These are phyloP conservation scores for Eucalyptus decipiens DNA, from an alignment of 345 rosid species.

Conservation along the genomic window DNA sequence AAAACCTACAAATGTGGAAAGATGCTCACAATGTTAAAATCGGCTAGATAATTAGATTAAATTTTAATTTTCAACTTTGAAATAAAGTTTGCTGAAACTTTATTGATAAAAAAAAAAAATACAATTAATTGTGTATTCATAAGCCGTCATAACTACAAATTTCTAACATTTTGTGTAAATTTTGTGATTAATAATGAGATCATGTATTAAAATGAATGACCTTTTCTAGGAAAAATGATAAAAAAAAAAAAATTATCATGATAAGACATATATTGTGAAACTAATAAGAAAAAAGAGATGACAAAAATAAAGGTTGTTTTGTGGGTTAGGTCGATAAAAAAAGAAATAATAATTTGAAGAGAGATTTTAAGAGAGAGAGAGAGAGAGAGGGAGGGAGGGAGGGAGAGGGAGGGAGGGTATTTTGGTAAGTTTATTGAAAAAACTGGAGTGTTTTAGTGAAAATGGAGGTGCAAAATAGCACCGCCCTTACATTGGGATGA, in stretches of 20 bases:
- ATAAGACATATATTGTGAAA: not conserved
- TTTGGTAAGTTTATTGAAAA: not conserved
- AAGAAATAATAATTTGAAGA: not conserved
- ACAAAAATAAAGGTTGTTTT: not conserved
- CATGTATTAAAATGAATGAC: not conserved
- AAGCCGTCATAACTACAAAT: not conserved
- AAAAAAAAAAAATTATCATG: not conserved
- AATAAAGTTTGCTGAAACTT: not conserved
- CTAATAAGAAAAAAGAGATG: fast-evolving
- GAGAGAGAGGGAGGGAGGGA: not conserved
- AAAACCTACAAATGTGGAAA: not conserved
- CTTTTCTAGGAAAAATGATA: not conserved
- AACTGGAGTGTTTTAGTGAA: not conserved
- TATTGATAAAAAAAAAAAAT: not conserved
- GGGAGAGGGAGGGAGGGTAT: not conserved
- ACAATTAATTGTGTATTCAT: not conserved
- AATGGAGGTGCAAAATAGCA: not conserved
- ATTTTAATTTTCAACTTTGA: not conserved
- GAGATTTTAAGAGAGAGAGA: too few relatives aligned
- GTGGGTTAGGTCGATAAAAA: not conserved
- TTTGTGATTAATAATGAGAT: not conserved
- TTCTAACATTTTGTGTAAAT: not conserved
- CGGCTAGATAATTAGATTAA: not conserved
- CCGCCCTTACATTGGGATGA: not conserved
- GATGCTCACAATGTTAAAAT: too few relatives aligned